These are phyloP conservation scores for Glaciozyma martinii DNA, from an alignment of 768 basidiomycete species.

Conservation along the genomic window DNA sequence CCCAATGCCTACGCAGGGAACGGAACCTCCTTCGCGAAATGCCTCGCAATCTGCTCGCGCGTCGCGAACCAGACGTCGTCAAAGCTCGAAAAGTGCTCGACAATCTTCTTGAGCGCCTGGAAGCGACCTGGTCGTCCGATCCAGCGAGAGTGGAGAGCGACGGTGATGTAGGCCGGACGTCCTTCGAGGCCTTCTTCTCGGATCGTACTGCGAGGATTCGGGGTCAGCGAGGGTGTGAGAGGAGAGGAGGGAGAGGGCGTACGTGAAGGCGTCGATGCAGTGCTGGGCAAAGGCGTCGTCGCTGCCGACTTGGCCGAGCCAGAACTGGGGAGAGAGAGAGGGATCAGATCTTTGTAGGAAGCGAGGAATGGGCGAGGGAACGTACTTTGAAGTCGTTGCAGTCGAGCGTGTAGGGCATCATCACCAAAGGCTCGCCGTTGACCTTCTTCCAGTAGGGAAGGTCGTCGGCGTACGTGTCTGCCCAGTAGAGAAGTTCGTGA, in stretches of 20 bases:
- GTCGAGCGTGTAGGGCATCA: conserved; percentile 35
- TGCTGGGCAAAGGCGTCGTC: conserved; percentile 33
- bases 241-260: not conserved
- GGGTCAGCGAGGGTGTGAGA: not conserved
- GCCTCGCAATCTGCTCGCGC: conserved; percentile 33
- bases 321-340: conserved; percentile 22
- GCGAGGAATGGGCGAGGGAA: conserved; percentile 18
- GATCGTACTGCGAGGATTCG: not conserved
- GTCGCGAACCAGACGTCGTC: conserved; percentile 37
- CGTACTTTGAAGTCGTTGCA: conserved; percentile 34
- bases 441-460: conserved; percentile 33
- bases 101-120: conserved; percentile 32
- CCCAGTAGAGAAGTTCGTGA: conserved; percentile 30
- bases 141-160: conserved; percentile 34
- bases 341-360: too few species aligned
- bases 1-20: not conserved
- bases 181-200: conserved; percentile 33
- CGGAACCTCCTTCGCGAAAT: conserved; percentile 30
- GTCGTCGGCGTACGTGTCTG: conserved; percentile 34
- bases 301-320: conserved; percentile 31
- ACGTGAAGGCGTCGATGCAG: conserved; percentile 28
- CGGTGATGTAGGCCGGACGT: conserved; percentile 28
- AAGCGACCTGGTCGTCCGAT: conserved; percentile 36
- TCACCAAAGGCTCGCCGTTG: conserved; percentile 25
- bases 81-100: conserved; percentile 29